Base-by-base conservation (phyloP, 106 monocot genomes). In the Allium sativum region DNA sequence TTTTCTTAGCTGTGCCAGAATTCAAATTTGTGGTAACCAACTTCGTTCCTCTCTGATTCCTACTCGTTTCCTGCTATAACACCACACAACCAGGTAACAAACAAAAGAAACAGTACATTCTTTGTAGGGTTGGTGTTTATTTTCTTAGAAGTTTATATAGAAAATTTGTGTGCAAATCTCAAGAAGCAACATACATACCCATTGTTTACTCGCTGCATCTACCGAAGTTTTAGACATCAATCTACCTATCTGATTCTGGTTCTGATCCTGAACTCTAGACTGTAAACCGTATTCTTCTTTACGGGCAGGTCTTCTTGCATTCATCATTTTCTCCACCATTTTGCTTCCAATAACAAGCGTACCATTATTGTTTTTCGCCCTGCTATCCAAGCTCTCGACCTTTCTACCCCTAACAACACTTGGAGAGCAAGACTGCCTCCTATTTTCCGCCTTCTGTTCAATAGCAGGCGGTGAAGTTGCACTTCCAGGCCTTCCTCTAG, bases 271-370 rank as follows among this genome's bases (percentile, higher is more conserved):
- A 42, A 42, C 42, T 21, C 5, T 59, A 14, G 59, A 4, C 59
- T 59, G 59, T 1, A 42, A 8, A 14, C 17, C 59, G 48, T 59
- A 59, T 14, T 20, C 48, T 15, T 56, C 55, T 9, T 17, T 12
- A 2, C 52, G 21, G 6, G 21, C 19, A 12, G 48, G 59, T 51
- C 46, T 69, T 17, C 59, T 69, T 31, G 69, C 59, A 11, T 69
- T 69, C 59, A 59, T 15, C 59, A 59, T 59, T 43, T 47, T 69
- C 45, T 69, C 40, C 12, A 59, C 69, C 69, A 69, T 59, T 18
- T 48, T 59, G 45, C 59, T 69, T n/a, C 69, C 69, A 14, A 50
- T 52, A 40, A 52, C 42, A 17, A 56, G 20, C 7, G 40, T 60
- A 44, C 61, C 57, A 19, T 62, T 44, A 47, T 18, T 63, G 22